Percentiles rank a stretch among this genome's conserved stretches.
These are phyloP conservation scores for Neofusicoccum ribis DNA, from an alignment of 2,329 filamentous ascomycete genomes.

Conservation along the genomic window DNA sequence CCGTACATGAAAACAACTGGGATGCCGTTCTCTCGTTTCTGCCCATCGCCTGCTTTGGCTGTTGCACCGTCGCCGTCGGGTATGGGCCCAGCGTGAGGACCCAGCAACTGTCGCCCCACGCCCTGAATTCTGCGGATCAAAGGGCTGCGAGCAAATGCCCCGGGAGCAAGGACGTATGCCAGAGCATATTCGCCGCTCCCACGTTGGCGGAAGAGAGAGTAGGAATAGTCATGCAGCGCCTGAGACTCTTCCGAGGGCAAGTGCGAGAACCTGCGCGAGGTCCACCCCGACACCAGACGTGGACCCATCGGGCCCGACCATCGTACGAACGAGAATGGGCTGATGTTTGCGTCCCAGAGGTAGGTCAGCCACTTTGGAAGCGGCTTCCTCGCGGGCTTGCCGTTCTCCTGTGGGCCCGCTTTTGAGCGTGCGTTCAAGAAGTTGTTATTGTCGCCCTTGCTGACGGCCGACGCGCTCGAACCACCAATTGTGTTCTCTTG, in stretches of 20 bases:
- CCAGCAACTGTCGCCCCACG: constrained; percentile 71
- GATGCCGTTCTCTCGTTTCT: constrained; percentile 62
- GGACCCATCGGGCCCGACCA: constrained; percentile 88
- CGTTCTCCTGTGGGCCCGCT: constrained; percentile 34
- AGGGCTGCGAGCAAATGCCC: constrained; percentile 85
- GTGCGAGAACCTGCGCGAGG: constrained; percentile 86
- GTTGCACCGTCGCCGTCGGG: constrained; percentile 24
- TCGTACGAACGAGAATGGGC: constrained; percentile 87
- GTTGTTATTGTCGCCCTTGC: constrained; percentile 52
- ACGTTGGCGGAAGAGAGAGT: constrained; percentile 87
- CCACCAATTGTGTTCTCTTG: constrained; percentile 54
- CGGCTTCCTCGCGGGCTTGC: constrained; percentile 29
- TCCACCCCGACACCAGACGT: constrained; percentile 92
- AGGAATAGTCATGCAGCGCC: constrained; percentile 88
- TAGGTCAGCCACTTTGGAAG: constrained; percentile 84
- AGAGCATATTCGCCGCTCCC: constrained; percentile 94
- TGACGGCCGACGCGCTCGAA: constrained; percentile 59
- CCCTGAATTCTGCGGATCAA: constrained; percentile 83
- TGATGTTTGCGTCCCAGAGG: constrained; percentile 96
- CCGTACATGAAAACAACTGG: constrained; percentile 95
- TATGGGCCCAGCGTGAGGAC: constrained; percentile 26
- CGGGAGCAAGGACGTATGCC: constrained; percentile 88
- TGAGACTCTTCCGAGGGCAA: constrained; percentile 77
- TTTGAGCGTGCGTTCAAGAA: constrained; percentile 49
- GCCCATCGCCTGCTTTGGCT: constrained; percentile 26